These are phyloP conservation scores for Nepenthes gracilis DNA, from an alignment of 148 eudicot species.

Conservation along the genomic window DNA sequence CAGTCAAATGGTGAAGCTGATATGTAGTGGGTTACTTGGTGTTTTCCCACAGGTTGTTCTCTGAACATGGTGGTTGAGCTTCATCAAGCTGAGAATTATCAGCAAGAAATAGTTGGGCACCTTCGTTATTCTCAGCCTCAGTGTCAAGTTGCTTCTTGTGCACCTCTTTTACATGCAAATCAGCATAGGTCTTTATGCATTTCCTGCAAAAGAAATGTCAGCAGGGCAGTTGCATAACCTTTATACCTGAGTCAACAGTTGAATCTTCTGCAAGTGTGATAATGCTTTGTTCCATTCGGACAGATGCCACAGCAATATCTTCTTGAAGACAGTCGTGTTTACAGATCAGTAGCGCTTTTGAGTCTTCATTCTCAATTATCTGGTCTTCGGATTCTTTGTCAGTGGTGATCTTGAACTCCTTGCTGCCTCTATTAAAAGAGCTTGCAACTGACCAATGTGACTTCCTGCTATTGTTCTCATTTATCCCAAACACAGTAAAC, in stretches of 20 bases:
- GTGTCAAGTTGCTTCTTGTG: too few species aligned
- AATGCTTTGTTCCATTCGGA: background rate
- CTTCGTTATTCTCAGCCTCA: too few species aligned
- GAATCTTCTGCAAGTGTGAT: background rate
- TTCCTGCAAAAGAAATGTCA: too few species aligned
- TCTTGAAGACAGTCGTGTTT: constrained; percentile 12
- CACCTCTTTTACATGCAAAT: too few species aligned
- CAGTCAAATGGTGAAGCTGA: too few species aligned
- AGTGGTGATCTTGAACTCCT: constrained; percentile 43
- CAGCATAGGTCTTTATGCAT: too few species aligned
- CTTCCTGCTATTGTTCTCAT: constrained; percentile 18
- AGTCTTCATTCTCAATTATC: background rate
- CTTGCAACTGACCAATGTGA: constrained; percentile 9
- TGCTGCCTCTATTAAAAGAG: constrained; percentile 4
- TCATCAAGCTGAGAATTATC: too few species aligned
- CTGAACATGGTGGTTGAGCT: too few species aligned
- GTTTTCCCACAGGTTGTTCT: too few species aligned
- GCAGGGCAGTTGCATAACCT: too few species aligned
- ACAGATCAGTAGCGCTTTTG: constrained; percentile 12
- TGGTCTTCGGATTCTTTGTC: constrained; percentile 51
- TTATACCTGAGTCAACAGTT: background rate
- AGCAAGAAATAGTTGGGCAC: too few species aligned
- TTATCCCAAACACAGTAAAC: constrained; percentile 12
- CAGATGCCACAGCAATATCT: constrained; percentile 4
- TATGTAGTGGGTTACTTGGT: too few species aligned